phyloP scores from a whole-genome alignment of 2,329 filamentous ascomycete species.

The Ceratocystiopsis brevicomis region DNA sequence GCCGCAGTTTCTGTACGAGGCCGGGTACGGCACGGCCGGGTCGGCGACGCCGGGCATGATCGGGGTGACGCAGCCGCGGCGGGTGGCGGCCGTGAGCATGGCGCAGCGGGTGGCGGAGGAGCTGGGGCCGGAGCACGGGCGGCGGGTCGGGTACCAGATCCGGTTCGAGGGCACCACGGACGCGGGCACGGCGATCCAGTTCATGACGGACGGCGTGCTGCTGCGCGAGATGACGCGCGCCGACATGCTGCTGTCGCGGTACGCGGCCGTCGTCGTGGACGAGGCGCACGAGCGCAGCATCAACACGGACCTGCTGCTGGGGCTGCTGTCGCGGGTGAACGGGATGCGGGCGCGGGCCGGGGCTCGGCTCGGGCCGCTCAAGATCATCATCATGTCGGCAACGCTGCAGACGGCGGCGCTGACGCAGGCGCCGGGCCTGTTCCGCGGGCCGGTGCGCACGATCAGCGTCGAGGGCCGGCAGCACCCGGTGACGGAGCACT shows the following conservation, averaged over 20 bases:
- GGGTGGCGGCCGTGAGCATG: constrained; percentile 94
- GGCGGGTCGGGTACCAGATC: constrained; percentile 78
- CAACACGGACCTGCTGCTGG: constrained; percentile 95
- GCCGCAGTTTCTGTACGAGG: constrained; percentile 88
- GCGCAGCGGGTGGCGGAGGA: constrained; percentile 80
- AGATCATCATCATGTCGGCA: constrained; percentile 95
- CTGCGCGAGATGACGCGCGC: constrained; percentile 67
- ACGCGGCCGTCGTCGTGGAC: constrained; percentile 86
- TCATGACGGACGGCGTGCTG: constrained; percentile 96
- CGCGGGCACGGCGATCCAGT: constrained; percentile 76
- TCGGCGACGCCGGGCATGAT: constrained; percentile 81
- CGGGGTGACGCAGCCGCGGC: constrained; percentile 80
- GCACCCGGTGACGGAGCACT: constrained; percentile 77
- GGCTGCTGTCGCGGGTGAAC: constrained; percentile 86
- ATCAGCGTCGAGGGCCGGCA: constrained; percentile 84
- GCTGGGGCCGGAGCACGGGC: constrained; percentile 49
- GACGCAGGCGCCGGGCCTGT: constrained; percentile 64
- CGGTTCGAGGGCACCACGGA: constrained; percentile 77
- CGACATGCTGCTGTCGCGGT: constrained; percentile 74
- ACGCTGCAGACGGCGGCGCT: constrained; percentile 84
- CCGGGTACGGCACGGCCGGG: constrained; percentile 64
- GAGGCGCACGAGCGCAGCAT: constrained; percentile 95
- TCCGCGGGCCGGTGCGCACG: constrained; percentile 60
- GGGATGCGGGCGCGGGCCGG: constrained; percentile 48
- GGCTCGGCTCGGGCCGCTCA: constrained; percentile 47